These are phyloP conservation scores for Ogataea methanolica DNA, from an alignment of 805 yeast species.

Conservation along the genomic window DNA sequence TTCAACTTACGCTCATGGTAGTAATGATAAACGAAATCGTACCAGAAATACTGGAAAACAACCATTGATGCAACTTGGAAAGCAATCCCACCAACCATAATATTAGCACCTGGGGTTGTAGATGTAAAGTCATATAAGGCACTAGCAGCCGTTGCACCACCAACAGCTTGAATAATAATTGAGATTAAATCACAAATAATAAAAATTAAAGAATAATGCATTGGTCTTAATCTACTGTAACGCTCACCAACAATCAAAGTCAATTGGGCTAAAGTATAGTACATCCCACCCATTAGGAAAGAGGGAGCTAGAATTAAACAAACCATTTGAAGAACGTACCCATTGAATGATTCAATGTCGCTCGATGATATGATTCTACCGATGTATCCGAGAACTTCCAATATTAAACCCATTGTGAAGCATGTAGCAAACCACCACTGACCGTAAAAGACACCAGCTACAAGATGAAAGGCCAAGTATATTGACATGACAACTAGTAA, in stretches of 20 bases:
- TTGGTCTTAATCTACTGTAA: slow-evolving; percentile 50
- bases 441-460: slow-evolving; percentile 38
- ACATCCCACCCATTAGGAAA: slow-evolving; percentile 79
- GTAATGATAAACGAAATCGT: slow-evolving; percentile 40
- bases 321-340: slow-evolving; percentile 60
- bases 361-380: slow-evolving; percentile 49
- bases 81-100: slow-evolving; percentile 76
- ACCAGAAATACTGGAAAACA: slow-evolving; percentile 49
- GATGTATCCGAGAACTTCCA: slow-evolving; percentile 67
- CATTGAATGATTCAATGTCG: slow-evolving; percentile 29
- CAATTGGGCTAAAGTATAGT: slow-evolving; percentile 64
- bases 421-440: slow-evolving; percentile 68
- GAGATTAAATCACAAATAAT: slow-evolving; percentile 62
- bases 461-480: slow-evolving; percentile 38
- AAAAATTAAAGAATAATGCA: slow-evolving; percentile 60
- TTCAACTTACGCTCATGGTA: slow-evolving; percentile 20
- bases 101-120: slow-evolving; percentile 47
- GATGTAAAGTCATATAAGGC: slow-evolving; percentile 31
- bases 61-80: slow-evolving; percentile 71
- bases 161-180: slow-evolving; percentile 63
- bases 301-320: slow-evolving; percentile 77
- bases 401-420: slow-evolving; percentile 49
- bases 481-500: slow-evolving; percentile 53
- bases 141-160: slow-evolving; percentile 68
- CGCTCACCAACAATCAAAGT: slow-evolving; percentile 55